These are phyloP conservation scores for Orbilia quercus DNA, from an alignment of 2,329 filamentous ascomycete species.

Conservation along the genomic window DNA sequence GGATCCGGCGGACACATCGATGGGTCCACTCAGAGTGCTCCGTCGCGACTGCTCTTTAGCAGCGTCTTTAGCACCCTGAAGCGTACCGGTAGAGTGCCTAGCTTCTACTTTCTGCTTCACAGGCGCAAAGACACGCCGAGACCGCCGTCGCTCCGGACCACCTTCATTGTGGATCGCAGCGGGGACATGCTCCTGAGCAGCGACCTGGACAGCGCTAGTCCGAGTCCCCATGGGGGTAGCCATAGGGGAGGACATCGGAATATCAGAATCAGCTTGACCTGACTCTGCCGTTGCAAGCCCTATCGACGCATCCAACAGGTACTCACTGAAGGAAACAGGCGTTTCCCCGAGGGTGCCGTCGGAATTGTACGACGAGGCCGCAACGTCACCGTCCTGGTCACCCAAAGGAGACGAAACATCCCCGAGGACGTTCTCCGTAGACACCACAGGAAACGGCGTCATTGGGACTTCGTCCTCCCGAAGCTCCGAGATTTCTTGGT, in stretches of 20 bases:
- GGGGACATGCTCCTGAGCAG: not conserved
- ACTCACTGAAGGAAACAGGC: not conserved
- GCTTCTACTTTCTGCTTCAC: slow-evolving; percentile 14
- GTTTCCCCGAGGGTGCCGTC: not conserved
- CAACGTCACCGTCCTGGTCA: not conserved
- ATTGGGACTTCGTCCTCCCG: slow-evolving; percentile 38
- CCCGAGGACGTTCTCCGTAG: slow-evolving; percentile 8
- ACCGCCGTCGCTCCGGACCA: not conserved
- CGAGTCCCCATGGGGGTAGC: not conserved
- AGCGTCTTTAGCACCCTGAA: not conserved
- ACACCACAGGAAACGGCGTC: slow-evolving; percentile 5
- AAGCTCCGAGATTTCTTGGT: slow-evolving; percentile 47
- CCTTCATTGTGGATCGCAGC: not conserved
- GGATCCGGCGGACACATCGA: slow-evolving; percentile 12
- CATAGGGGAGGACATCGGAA: slow-evolving; percentile 21
- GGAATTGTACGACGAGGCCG: not conserved
- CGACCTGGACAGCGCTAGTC: not conserved
- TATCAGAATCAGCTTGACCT: slow-evolving; percentile 1
- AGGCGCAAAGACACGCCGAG: not conserved
- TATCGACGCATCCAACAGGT: not conserved
- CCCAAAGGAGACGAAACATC: not conserved
- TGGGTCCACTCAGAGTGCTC: slow-evolving; percentile 27
- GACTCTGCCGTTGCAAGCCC: not conserved
- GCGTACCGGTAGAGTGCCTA: slow-evolving; percentile 35
- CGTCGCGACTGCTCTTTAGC: slow-evolving; percentile 11